Evolutionary conservation across 176 grass and related monocot genomes (phyloP).

Genomic region (Cenchrus purpureus): DNA sequence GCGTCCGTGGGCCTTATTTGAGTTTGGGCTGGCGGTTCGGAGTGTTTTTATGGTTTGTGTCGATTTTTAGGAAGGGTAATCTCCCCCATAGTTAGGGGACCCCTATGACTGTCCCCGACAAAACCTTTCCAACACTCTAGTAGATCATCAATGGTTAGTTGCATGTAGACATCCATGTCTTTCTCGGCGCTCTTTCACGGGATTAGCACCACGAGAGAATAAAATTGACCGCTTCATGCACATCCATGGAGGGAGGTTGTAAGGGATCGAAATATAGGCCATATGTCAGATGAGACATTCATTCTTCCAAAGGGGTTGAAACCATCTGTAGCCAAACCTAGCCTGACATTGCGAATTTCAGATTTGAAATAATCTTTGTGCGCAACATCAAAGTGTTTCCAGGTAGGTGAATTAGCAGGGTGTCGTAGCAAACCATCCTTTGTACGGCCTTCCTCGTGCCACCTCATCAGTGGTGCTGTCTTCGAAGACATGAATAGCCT

Average conservation of each 20-base stretch:
- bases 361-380: neutral
- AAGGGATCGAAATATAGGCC: neutral
- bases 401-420: neutral
- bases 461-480: neutral
- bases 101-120: no score
- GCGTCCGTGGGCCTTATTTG: no score
- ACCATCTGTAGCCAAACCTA: neutral
- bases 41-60: no score
- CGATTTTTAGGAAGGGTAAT: no score
- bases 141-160: neutral
- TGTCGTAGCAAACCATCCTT: neutral
- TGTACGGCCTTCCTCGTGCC: neutral
- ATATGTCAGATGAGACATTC: neutral
- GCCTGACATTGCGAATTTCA: neutral
- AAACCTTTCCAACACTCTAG: neutral
- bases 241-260: neutral
- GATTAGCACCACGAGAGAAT: no score
- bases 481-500: slow-evolving; percentile 7
- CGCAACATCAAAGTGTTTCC: neutral
- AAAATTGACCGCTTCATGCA: no score
- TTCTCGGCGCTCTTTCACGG: neutral
- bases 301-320: neutral
- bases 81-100: no score
- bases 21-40: no score
- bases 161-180: slow-evolving; percentile 17